These are phyloP conservation scores for Chrysosporium queenslandicum DNA, from an alignment of 2,329 filamentous ascomycete species.

Conservation along the genomic window DNA sequence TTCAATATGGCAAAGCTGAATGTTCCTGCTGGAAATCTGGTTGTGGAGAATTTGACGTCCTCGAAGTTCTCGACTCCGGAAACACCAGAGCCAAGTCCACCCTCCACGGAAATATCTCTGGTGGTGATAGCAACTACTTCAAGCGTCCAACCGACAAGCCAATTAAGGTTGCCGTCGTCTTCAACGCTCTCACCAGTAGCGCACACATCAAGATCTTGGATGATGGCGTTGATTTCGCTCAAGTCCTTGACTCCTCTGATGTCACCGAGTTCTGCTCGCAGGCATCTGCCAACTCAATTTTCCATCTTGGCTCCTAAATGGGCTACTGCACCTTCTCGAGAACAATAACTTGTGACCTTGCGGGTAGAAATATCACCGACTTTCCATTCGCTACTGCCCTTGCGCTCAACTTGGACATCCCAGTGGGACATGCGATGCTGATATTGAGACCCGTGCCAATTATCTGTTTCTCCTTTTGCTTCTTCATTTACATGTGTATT, in stretches of 20 bases:
- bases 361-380: neutral
- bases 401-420: neutral
- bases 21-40: constrained; percentile 64
- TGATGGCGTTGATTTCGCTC: constrained; percentile 22
- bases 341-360: neutral
- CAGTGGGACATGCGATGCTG: neutral
- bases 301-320: constrained; percentile 4
- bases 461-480: neutral
- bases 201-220: constrained; percentile 49
- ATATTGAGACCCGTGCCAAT: neutral
- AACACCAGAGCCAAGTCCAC: constrained; percentile 60
- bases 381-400: neutral
- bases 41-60: constrained; percentile 67
- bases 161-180: constrained; percentile 57
- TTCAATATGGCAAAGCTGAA: constrained; percentile 52
- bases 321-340: neutral
- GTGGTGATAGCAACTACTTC: constrained; percentile 63
- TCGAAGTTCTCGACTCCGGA: constrained; percentile 58
- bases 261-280: constrained; percentile 13
- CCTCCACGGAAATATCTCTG: constrained; percentile 49
- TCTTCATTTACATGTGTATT: neutral
- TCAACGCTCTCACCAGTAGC: constrained; percentile 43
- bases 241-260: constrained; percentile 11
- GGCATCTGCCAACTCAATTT: constrained; percentile 12
- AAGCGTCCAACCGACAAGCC: constrained; percentile 49